These are phyloP conservation scores for Cyclanthera cordifolia DNA, from an alignment of 306 rosid species.

Conservation along the genomic window DNA sequence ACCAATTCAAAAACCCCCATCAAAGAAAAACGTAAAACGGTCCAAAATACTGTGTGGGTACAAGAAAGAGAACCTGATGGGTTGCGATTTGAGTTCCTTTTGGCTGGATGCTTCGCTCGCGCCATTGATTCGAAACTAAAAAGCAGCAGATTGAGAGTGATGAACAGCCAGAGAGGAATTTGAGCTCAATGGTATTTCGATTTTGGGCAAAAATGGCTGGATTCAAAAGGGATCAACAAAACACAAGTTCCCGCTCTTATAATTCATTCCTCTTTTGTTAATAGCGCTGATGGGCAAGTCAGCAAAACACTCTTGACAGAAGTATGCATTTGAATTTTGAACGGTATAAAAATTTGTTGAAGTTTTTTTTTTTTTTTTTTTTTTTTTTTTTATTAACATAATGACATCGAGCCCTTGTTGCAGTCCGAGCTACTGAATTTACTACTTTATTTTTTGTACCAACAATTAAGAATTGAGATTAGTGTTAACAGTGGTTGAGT, in stretches of 20 bases:
- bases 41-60: neutral
- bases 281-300: no score
- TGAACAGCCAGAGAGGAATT: neutral
- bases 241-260: neutral
- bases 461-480: no score
- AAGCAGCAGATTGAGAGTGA: neutral
- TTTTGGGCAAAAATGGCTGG: neutral
- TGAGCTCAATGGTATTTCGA: neutral
- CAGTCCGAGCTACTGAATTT: no score
- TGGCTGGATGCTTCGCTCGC: slow-evolving; percentile 33
- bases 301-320: no score
- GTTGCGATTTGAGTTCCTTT: neutral
- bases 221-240: neutral
- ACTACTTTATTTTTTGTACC: no score
- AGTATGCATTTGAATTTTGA: no score
- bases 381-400: no score
- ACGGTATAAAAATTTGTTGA: no score
- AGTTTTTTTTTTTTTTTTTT: no score
- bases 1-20: neutral
- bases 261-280: no score
- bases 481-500: no score
- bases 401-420: no score
- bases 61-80: slow-evolving; percentile 18
- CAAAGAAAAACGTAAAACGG: neutral
- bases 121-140: slow-evolving; percentile 29